Evolutionary conservation across 306 rosid species (phyloP).

Genomic region (Astragalus glycyphyllos): DNA sequence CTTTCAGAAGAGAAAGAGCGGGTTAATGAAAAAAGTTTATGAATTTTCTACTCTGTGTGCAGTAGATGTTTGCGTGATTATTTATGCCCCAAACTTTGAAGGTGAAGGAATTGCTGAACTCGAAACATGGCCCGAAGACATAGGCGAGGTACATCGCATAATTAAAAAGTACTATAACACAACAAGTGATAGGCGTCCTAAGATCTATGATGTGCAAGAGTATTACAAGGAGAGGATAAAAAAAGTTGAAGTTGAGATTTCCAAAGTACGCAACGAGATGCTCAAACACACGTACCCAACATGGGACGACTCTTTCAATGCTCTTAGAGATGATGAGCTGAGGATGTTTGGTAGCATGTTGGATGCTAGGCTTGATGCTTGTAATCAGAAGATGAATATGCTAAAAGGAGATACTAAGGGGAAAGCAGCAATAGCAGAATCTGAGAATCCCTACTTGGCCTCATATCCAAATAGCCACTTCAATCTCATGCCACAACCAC

Average conservation of each 20-base stretch:
- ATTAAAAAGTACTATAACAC: conserved; percentile 36
- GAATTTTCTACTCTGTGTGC: conserved; percentile 36
- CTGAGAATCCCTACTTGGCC: neutral
- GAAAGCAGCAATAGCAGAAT: neutral
- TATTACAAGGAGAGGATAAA: conserved; percentile 33
- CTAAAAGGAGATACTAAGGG: conserved; percentile 26
- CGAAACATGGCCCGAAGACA: conserved; percentile 42
- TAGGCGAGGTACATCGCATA: too few species aligned
- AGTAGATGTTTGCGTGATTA: conserved; percentile 40
- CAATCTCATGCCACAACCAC: conserved; percentile 20
- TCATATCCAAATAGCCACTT: conserved; percentile 30
- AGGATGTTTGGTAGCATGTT: conserved; percentile 12
- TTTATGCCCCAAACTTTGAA: conserved; percentile 35
- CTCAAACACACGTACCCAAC: conserved; percentile 34
- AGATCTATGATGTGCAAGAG: conserved; percentile 38
- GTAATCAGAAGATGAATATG: conserved; percentile 36
- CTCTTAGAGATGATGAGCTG: conserved; percentile 20
- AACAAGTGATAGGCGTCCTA: conserved; percentile 1
- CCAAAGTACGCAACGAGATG: conserved; percentile 32
- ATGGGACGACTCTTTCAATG: conserved; percentile 41
- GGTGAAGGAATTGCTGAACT: conserved; percentile 4
- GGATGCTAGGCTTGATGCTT: conserved; percentile 44
- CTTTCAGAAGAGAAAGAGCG: conserved; percentile 36
- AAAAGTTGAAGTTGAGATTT: conserved; percentile 38
- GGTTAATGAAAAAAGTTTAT: conserved; percentile 43